These are phyloP conservation scores for Colletotrichum tofieldiae DNA, from an alignment of 2,329 filamentous ascomycete species.

Conservation along the genomic window DNA sequence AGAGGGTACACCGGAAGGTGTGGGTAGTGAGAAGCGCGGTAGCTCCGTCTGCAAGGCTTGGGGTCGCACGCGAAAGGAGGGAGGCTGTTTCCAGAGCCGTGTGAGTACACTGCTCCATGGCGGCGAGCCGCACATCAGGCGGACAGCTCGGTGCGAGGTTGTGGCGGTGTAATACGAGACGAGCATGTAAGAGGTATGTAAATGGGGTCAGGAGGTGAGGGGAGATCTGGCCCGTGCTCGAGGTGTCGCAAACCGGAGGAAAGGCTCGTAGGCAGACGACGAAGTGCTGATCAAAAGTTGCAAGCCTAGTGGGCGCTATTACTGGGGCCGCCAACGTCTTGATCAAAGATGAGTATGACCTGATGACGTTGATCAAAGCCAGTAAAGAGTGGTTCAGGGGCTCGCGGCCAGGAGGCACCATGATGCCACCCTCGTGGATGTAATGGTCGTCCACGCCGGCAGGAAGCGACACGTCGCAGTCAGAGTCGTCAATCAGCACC, in stretches of 20 bases:
- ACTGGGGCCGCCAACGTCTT: slow-evolving; percentile 78
- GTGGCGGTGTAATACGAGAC: slow-evolving; percentile 89
- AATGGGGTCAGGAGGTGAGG: slow-evolving; percentile 82
- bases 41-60: slow-evolving; percentile 75
- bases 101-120: slow-evolving; percentile 83
- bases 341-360: slow-evolving; percentile 81
- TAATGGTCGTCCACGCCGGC: slow-evolving; percentile 86
- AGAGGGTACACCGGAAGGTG: slow-evolving; percentile 87
- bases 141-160: slow-evolving; percentile 85
- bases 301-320: slow-evolving; percentile 77
- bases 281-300: slow-evolving; percentile 88
- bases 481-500: slow-evolving; percentile 86
- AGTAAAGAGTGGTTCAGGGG: slow-evolving; percentile 80
- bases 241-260: slow-evolving; percentile 80
- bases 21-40: slow-evolving; percentile 86
- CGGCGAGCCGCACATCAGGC: slow-evolving; percentile 75
- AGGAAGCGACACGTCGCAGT: slow-evolving; percentile 89
- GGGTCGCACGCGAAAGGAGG: slow-evolving; percentile 77
- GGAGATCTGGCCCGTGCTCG: slow-evolving; percentile 78
- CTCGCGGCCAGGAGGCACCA: slow-evolving; percentile 65
- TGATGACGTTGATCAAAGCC: slow-evolving; percentile 85
- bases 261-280: slow-evolving; percentile 81
- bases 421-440: slow-evolving; percentile 72
- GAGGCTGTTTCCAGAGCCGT: slow-evolving; percentile 85
- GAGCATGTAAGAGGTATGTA: slow-evolving; percentile 84